phyloP scores from a whole-genome alignment of 2,329 filamentous ascomycete genomes.

The Penicillium sp. region DNA sequence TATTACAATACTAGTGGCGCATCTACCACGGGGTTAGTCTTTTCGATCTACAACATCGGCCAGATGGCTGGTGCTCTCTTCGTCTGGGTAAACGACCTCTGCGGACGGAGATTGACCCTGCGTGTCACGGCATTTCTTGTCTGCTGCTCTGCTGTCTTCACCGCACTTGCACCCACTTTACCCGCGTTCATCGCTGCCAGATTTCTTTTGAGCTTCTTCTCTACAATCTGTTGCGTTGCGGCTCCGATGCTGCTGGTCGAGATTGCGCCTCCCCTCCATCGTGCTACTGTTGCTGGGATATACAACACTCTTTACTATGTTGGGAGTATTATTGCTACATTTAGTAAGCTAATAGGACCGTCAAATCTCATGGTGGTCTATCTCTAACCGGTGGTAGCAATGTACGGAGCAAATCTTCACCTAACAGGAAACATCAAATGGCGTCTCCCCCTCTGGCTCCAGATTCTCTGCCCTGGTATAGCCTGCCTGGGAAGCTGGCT shows the following conservation, averaged over 20 bases:
- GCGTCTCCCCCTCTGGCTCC: constrained; percentile 7
- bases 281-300: constrained; percentile 7
- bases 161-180: not conserved
- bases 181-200: constrained; percentile 5
- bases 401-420: constrained; percentile 13
- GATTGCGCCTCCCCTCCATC: constrained; percentile 7
- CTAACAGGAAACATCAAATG: constrained; percentile 10
- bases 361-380: no score
- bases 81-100: constrained; percentile 6
- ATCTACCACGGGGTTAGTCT: constrained; percentile 5
- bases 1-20: constrained; percentile 6
- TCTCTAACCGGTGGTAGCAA: not conserved
- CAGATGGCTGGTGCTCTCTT: constrained; percentile 8
- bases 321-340: constrained; percentile 9
- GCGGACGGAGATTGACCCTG: not conserved
- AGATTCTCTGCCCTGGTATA: constrained; percentile 7
- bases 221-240: constrained; percentile 7
- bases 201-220: constrained; percentile 11
- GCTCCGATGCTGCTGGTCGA: constrained; percentile 13
- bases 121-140: not conserved
- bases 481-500: constrained; percentile 7
- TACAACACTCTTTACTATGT: constrained; percentile 11
- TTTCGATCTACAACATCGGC: constrained; percentile 11
- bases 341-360: not conserved
- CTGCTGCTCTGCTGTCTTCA: constrained; percentile 7